These are phyloP conservation scores for Kluyveromyces siamensis DNA, from an alignment of 805 yeast species.

Conservation along the genomic window DNA sequence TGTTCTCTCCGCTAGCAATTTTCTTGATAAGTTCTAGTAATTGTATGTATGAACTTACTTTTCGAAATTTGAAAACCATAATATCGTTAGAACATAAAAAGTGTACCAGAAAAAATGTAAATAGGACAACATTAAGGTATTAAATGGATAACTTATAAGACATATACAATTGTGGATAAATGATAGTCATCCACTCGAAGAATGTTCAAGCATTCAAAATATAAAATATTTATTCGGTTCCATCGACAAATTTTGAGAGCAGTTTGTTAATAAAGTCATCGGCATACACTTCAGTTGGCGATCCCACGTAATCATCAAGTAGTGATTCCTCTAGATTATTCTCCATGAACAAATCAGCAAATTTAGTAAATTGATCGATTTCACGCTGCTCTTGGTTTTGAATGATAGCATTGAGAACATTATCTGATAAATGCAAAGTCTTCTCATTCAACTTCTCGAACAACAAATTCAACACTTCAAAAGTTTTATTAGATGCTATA, in stretches of 20 bases:
- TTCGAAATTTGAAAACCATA: no score
- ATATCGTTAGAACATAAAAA: no score
- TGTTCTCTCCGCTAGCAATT: no score
- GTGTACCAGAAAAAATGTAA: no score
- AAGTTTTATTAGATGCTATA: slow-evolving; percentile 67
- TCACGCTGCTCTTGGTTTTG: neutral
- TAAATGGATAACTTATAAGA: no score
- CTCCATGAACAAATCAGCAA: slow-evolving; percentile 2
- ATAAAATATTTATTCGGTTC: no score
- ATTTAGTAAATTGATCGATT: neutral
- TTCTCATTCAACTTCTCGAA: slow-evolving; percentile 68
- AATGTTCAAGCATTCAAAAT: no score
- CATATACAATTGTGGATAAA: no score
- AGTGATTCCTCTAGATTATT: neutral
- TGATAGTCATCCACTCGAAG: no score
- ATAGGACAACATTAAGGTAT: no score
- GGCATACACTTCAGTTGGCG: neutral
- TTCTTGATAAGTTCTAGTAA: no score
- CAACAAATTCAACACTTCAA: slow-evolving; percentile 62
- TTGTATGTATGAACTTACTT: no score
- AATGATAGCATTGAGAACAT: slow-evolving; percentile 4
- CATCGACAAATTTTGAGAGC: neutral
- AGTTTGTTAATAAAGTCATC: neutral
- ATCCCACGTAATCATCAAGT: neutral
- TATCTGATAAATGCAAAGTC: slow-evolving; percentile 36